Evolutionary conservation across 2,329 filamentous ascomycete genomes (phyloP), one percentile per base, ranked within the genome.

Genomic region (Apiospora koreana): DNA sequence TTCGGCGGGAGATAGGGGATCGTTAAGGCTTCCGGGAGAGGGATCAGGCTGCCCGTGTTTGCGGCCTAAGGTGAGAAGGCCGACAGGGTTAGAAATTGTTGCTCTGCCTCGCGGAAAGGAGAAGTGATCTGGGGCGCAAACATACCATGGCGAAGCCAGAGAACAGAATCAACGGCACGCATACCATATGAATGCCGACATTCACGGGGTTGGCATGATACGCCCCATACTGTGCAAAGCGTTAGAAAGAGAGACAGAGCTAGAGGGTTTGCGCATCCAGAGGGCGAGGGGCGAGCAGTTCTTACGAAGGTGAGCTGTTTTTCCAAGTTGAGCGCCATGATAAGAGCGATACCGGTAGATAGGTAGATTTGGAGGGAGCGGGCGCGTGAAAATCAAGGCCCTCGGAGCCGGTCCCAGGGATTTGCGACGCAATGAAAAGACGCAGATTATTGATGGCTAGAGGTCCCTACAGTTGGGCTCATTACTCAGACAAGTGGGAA

Each of bases 151-250:
- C 85, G 77, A 95, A 91, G 48, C 85, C 87, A 2, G 92, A 91
- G 78, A 93, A 86, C 68, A 95, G 82, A 70, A 96, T 92, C 69
- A 93, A 81, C 62, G 93, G 93, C 70, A 96, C 93, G 79, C 92
- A 95, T 71, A 89, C 84, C 83, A 94, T 91, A 80, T 96, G 93
- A 78, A 96, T 95, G 74, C 86, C 86, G 71, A 95, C 83, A 80
- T 96, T 96, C 82, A 93, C 88, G 65, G 88, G 83, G 81, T 95
- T 91, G 78, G 93, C 90, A 82, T 96, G 93, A 79, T 96, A 95
- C 71, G 92, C 88, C 80, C 93, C 93, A 84, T 96, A 96, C 93
- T 96, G 75, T 58, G 68, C 12, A n/a, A 18, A 65, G 35, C 23
- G 58, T 58, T 35, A 69, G 67, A 74, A 67, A 73, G 70, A 42